These are phyloP conservation scores for Colletotrichum shisoi DNA, from an alignment of 2,329 filamentous ascomycete genomes.

Conservation along the genomic window DNA sequence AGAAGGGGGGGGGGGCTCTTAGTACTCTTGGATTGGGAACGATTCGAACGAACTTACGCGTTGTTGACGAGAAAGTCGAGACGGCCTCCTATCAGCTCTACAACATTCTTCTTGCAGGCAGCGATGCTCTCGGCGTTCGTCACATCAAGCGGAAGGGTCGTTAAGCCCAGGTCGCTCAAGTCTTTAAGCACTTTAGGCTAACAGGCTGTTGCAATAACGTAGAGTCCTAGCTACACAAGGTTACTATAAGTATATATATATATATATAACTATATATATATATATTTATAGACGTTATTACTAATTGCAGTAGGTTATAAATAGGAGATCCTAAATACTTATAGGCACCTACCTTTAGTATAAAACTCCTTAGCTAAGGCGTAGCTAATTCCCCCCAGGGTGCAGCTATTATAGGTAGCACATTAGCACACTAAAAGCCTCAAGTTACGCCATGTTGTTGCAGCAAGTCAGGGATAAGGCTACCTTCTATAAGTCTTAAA, in stretches of 20 bases:
- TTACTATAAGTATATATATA: conserved; percentile 1
- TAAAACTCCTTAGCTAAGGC: conserved; percentile 63
- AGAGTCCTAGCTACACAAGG: conserved; percentile 51
- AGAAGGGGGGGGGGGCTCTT: no score
- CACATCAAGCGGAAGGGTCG: conserved; percentile 61
- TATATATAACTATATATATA: background rate
- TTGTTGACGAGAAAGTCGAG: conserved; percentile 69
- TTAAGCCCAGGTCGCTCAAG: conserved; percentile 58
- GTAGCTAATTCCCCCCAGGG: conserved; percentile 66
- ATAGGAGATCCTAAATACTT: background rate
- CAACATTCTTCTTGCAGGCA: conserved; percentile 56
- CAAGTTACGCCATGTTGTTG: background rate
- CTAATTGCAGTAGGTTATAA: background rate
- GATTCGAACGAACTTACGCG: conserved; percentile 53
- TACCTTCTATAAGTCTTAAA: background rate
- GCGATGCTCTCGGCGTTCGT: conserved; percentile 61
- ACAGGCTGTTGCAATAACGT: conserved; percentile 66
- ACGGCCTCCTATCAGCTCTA: conserved; percentile 58
- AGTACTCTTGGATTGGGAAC: background rate
- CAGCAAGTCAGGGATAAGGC: background rate
- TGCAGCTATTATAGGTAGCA: conserved; percentile 58
- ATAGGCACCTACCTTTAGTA: conserved; percentile 53
- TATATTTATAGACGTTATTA: no score
- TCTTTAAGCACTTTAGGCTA: conserved; percentile 57
- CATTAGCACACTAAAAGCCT: conserved; percentile 12